phyloP scores from a whole-genome alignment of 2,329 filamentous ascomycete genomes.

The Fonsecaea pugnacius region DNA sequence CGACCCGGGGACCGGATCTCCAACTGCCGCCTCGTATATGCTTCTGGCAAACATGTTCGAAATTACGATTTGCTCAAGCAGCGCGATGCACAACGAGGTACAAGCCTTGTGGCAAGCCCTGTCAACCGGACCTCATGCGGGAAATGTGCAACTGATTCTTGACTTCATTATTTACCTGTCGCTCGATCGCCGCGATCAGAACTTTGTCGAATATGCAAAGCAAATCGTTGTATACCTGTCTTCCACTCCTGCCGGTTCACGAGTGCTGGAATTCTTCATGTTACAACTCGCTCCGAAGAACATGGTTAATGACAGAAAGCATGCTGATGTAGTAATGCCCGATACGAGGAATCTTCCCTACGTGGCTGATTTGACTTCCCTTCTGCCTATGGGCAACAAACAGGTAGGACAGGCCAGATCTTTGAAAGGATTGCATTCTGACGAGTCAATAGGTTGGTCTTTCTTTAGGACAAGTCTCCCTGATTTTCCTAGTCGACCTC shows the following conservation, averaged over 20 bases:
- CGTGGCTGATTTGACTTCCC: conserved; percentile 79
- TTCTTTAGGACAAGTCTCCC: conserved; percentile 86
- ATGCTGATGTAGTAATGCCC: conserved; percentile 66
- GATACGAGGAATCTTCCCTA: conserved; percentile 74
- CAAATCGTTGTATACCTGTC: conserved; percentile 97
- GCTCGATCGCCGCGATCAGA: conserved; percentile 91
- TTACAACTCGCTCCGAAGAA: conserved; percentile 90
- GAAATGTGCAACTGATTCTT: conserved; percentile 90
- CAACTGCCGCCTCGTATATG: conserved; percentile 90
- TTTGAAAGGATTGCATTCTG: conserved; percentile 18
- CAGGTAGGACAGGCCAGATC: conserved; percentile 56
- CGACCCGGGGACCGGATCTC: conserved; percentile 80
- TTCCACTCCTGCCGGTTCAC: conserved; percentile 79
- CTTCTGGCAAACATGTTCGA: conserved; percentile 92
- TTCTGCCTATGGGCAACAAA: conserved; percentile 85
- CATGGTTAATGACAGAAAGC: conserved; percentile 93
- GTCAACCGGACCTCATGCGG: conserved; percentile 86
- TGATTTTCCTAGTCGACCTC: conserved; percentile 92
- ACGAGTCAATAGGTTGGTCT: conserved; percentile 66
- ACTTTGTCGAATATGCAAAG: conserved; percentile 97
- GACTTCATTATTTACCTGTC: conserved; percentile 97
- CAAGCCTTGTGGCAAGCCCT: conserved; percentile 97
- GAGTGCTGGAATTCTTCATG: conserved; percentile 91
- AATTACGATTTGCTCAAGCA: conserved; percentile 91
- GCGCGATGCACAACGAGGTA: conserved; percentile 89